Evolutionary conservation across 495 filamentous ascomycete genomes (phyloP), one percentile per base, ranked within the genome.

Genomic region (Aspergillus bridgeri): DNA sequence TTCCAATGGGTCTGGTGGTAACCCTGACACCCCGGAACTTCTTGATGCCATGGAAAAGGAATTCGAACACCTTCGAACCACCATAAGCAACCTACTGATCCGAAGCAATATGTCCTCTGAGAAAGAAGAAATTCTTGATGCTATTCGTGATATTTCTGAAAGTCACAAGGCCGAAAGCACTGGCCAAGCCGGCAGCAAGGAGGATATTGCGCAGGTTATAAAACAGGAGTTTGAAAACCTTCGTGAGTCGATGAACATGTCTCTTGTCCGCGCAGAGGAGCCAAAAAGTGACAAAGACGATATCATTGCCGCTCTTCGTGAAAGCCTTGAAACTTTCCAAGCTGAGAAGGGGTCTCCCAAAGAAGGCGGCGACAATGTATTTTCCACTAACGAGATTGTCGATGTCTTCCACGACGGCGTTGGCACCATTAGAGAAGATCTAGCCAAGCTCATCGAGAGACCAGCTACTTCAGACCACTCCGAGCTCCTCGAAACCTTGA

Each of bases 381-480:
- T 84, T 22, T 82, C 86, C 3, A 81, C 87, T 13, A 83, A 84
- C 17, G 89, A 92, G 65, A 80, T 96, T 18, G 78, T 95, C 2
- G 90, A 96, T 67, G 87, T 88, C 5, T 75, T 97, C 54, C 86
- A 91, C 51, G 90, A 96, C 46, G 90, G 91, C 18, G 82, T 96
- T 6, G 86, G 86, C 48, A 80, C 82, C 3, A 81, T 97, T 29
- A 83, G 86, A 9, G 71, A 77, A 11, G 89, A 92, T 64, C 76
- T 97, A n/a, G 84, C 89, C 56, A 91, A 85, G 61, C 79, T 92
- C 15, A 71, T 85, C 21, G 84, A 92, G 60, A 91, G 91, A 75
- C 89, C 91, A 6, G 76, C 84, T 1, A 89, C 91, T 59, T 81
- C 91, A 69, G 91, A 89, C 18, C 90, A 85, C 55, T 86, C 91